Percentiles rank a stretch among this genome's conserved stretches.
Evolutionary conservation across 176 grass and related monocot species (phyloP).

Genomic region (Bolboschoenus planiculmis): DNA sequence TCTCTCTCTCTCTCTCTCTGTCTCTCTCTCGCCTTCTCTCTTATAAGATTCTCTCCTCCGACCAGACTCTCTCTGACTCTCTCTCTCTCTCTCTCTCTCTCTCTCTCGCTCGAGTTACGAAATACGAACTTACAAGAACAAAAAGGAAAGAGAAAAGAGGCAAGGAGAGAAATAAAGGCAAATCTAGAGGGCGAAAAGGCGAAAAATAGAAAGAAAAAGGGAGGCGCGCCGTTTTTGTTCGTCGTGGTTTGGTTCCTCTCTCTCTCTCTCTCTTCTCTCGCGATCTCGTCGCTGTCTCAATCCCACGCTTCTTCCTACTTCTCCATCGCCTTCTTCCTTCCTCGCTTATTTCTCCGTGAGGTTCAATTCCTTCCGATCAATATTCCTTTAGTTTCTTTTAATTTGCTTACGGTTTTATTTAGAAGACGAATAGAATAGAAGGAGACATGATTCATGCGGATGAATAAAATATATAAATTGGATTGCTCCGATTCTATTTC

Average conservation of each 20-base stretch:
- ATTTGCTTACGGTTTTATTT: too few species aligned
- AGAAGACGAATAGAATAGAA: too few species aligned
- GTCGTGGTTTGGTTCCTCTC: too few species aligned
- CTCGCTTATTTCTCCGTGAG: too few species aligned
- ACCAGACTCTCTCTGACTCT: background rate
- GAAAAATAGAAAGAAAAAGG: constrained; percentile 9
- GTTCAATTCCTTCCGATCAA: too few species aligned
- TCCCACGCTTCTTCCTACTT: constrained; percentile 37
- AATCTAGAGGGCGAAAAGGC: background rate
- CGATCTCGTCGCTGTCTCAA: constrained; percentile 40
- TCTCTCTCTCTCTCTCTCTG: background rate
- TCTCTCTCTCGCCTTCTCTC: too few species aligned
- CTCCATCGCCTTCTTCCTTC: constrained; percentile 38
- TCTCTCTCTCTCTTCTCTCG: constrained; percentile 30
- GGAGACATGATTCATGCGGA: too few species aligned
- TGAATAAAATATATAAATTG: too few species aligned
- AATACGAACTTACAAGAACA: too few species aligned
- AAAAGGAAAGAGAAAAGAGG: too few species aligned
- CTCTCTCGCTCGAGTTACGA: background rate
- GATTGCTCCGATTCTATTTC: too few species aligned
- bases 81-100: constrained; percentile 4
- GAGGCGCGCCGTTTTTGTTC: constrained; percentile 16
- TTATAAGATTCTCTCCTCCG: constrained; percentile 27
- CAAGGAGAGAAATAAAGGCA: background rate
- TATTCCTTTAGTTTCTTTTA: too few species aligned